Evolutionary conservation across 495 filamentous ascomycete species (phyloP).

Genomic region (Neurospora sp.): DNA sequence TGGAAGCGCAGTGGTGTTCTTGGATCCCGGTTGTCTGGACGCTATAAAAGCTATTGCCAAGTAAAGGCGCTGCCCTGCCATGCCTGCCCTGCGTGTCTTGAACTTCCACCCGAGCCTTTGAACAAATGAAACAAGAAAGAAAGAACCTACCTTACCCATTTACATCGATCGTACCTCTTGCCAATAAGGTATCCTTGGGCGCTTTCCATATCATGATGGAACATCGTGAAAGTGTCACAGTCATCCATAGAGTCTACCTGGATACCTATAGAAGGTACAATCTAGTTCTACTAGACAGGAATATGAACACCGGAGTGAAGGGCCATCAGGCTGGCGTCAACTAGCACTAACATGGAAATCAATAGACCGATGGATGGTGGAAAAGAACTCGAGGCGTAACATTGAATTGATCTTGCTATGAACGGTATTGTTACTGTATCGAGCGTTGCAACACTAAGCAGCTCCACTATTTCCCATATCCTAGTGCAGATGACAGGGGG

Average conservation of each 20-base stretch:
- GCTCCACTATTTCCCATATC: background rate
- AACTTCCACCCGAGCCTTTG: background rate
- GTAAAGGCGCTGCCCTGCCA: background rate
- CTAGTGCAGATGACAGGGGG: background rate
- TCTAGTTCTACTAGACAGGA: background rate
- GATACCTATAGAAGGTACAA: background rate
- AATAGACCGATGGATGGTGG: background rate
- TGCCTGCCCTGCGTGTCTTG: background rate
- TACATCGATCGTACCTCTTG: background rate
- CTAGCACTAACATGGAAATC: background rate
- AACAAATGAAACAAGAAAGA: background rate
- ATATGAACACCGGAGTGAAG: background rate
- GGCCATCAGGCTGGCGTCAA: background rate
- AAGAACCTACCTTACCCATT: background rate
- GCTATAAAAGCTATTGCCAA: background rate
- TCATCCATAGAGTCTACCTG: background rate
- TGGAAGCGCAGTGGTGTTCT: background rate
- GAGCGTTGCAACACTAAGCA: background rate
- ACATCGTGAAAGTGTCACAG: background rate
- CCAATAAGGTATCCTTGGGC: background rate
- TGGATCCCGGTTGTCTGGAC: background rate
- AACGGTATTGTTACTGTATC: slow-evolving; percentile 1
- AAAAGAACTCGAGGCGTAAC: background rate
- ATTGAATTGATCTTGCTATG: background rate
- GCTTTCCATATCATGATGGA: background rate